phyloP scores from a whole-genome alignment of 345 rosid genomes.

The Atalantia buxifolia region DNA sequence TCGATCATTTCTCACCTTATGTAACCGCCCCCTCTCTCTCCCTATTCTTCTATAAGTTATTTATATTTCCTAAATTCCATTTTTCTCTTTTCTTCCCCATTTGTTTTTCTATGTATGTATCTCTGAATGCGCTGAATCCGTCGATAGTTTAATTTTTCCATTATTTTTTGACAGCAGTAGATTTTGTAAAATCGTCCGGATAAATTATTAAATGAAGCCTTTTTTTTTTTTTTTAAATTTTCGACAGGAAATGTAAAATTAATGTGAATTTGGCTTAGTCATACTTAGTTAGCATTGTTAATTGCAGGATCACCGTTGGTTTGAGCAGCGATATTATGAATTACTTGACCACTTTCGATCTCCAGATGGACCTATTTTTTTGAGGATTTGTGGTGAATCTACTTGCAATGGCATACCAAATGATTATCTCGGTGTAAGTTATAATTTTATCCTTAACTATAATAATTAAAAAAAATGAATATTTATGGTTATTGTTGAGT shows the following conservation, averaged over 20 bases:
- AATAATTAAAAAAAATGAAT: background rate
- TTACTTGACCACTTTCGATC: conserved; percentile 61
- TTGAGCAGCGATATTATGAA: conserved; percentile 80
- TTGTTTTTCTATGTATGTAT: background rate
- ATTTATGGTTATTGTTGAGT: background rate
- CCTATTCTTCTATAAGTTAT: background rate
- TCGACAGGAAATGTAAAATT: background rate
- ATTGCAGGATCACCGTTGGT: conserved; percentile 62
- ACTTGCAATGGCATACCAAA: conserved; percentile 73
- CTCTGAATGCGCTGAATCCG: background rate
- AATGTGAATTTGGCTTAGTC: background rate
- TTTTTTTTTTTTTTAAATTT: background rate
- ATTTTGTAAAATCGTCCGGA: background rate
- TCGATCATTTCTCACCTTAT: conserved; percentile 80
- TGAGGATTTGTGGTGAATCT: conserved; percentile 79
- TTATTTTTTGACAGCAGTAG: background rate
- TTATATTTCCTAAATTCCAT: background rate
- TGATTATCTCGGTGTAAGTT: conserved; percentile 65
- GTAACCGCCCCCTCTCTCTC: conserved; percentile 29
- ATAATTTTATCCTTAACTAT: background rate
- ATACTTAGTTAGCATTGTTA: background rate
- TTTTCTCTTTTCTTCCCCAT: background rate
- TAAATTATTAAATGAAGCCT: background rate
- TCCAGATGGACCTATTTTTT: conserved; percentile 79
- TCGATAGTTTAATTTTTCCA: background rate